phyloP scores from a whole-genome alignment of 2,329 filamentous ascomycete genomes.

The Pezicula neosporulosa region DNA sequence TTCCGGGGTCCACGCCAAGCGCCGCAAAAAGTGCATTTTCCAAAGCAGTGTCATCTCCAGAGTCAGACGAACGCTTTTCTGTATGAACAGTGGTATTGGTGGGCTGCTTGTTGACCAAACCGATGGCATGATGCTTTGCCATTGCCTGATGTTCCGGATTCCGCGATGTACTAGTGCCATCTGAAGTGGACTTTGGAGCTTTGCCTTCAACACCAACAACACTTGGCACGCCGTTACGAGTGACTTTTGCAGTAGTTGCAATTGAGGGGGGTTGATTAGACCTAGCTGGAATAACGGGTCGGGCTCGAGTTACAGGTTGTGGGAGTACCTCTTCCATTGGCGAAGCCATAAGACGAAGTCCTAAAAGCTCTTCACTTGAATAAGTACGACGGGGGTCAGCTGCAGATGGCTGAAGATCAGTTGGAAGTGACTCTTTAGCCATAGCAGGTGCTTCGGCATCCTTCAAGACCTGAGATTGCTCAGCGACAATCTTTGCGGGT shows the following conservation, averaged over 20 bases:
- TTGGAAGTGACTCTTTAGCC: neutral
- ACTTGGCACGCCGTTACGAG: neutral
- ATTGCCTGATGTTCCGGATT: too few species aligned
- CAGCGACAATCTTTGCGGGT: too few species aligned
- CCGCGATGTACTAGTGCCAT: too few species aligned
- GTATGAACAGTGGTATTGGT: too few species aligned
- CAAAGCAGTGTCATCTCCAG: neutral
- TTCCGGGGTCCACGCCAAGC: too few species aligned
- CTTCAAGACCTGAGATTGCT: too few species aligned
- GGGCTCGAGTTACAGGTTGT: neutral
- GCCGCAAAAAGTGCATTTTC: too few species aligned
- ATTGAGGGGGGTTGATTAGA: neutral
- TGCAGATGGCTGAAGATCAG: neutral
- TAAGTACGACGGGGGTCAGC: neutral
- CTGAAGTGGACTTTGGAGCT: too few species aligned
- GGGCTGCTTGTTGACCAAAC: too few species aligned
- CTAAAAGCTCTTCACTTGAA: neutral
- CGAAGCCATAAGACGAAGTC: neutral
- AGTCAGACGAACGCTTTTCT: too few species aligned
- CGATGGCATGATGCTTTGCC: too few species aligned
- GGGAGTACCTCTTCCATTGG: neutral
- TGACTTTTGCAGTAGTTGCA: neutral
- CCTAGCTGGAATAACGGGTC: neutral
- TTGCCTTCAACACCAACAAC: neutral
- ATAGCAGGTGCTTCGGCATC: too few species aligned